phyloP scores from a whole-genome alignment of 768 basidiomycete genomes.

The Termitomyces sp. region DNA sequence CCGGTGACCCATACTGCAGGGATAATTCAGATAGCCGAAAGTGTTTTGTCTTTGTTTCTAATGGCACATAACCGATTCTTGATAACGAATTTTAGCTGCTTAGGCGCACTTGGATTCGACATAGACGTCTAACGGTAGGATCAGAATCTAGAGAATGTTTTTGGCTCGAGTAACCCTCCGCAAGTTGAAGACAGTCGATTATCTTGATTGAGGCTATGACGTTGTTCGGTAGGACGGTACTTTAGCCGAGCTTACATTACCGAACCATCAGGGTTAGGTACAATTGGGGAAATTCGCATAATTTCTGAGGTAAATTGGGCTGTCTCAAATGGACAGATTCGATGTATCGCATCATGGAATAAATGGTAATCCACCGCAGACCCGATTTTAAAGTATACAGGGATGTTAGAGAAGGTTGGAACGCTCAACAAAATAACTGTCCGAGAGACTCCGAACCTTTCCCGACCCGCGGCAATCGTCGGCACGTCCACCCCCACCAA shows the following conservation, averaged over 20 bases:
- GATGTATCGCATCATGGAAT: not conserved
- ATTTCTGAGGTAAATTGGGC: not conserved
- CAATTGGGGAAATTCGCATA: not conserved
- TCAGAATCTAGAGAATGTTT: too few species aligned
- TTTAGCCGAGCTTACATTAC: not conserved
- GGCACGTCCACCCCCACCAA: too few species aligned
- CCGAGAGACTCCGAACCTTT: too few species aligned
- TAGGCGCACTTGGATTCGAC: too few species aligned
- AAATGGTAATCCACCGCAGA: not conserved
- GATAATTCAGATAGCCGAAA: not conserved
- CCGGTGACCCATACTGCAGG: too few species aligned
- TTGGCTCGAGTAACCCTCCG: too few species aligned
- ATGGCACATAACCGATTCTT: not conserved
- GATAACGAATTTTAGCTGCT: not conserved
- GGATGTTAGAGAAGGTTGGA: too few species aligned
- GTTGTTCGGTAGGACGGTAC: not conserved
- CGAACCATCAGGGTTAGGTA: not conserved
- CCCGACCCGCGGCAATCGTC: too few species aligned
- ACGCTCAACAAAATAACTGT: too few species aligned
- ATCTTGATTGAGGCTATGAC: not conserved
- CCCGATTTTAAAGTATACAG: too few species aligned
- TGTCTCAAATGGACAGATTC: not conserved
- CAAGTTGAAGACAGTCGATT: too few species aligned
- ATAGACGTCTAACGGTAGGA: too few species aligned
- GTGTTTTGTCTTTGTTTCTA: not conserved